Evolutionary conservation across 306 rosid species (phyloP).

Genomic region (Hippophae gyantsensis): DNA sequence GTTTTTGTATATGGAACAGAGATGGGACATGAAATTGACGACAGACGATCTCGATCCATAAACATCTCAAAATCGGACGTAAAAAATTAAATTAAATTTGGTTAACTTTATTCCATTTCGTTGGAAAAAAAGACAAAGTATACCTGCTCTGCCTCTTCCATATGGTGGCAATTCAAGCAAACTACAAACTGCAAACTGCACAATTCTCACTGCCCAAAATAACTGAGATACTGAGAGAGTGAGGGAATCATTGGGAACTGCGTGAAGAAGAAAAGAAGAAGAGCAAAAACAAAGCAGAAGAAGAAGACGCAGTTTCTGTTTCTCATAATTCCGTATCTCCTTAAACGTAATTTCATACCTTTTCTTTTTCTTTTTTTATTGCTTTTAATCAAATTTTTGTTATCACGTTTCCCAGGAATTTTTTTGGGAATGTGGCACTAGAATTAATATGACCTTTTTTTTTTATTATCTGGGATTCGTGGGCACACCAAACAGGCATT

Average conservation of each 20-base stretch:
- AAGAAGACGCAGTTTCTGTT: not conserved
- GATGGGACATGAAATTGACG: not conserved
- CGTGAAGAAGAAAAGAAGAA: constrained; percentile 2
- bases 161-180: not conserved
- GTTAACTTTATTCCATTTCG: not conserved
- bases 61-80: constrained; percentile 18
- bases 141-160: not conserved
- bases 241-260: constrained; percentile 18
- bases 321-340: not conserved
- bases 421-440: not conserved
- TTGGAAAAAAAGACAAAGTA: constrained; percentile 22
- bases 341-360: too few species aligned
- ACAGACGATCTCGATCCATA: not conserved
- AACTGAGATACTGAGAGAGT: not conserved
- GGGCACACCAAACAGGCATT: not conserved
- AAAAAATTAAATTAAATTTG: constrained; percentile 16
- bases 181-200: not conserved
- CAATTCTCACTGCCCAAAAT: not conserved
- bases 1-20: not conserved
- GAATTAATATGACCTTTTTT: not conserved
- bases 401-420: too few species aligned
- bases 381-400: too few species aligned
- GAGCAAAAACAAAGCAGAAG: not conserved
- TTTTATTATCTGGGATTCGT: not conserved
- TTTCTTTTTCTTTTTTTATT: not conserved